Evolutionary conservation across 2,329 filamentous ascomycete species (phyloP).

Genomic region (Exophiala sp.): DNA sequence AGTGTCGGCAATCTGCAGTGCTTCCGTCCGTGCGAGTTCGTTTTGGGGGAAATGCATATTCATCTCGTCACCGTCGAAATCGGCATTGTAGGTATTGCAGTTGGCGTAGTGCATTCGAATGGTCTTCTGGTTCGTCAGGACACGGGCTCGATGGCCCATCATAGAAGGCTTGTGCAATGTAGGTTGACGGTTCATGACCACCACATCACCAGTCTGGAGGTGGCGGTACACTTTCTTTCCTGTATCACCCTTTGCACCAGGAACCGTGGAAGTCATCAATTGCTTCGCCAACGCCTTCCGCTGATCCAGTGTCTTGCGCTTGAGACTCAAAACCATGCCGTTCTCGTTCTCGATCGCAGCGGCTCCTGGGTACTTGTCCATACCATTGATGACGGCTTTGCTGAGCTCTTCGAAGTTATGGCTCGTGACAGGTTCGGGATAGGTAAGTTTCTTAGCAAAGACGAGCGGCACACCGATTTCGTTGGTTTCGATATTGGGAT

Average conservation of each 20-base stretch:
- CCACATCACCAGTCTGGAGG: constrained; percentile 91
- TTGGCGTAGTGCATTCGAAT: constrained; percentile 99
- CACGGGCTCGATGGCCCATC: constrained; percentile 92
- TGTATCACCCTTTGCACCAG: constrained; percentile 64
- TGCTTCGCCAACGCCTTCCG: constrained; percentile 86
- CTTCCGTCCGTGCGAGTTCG: constrained; percentile 87
- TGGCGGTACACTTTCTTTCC: constrained; percentile 97
- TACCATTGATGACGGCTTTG: constrained; percentile 90
- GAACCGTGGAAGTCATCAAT: constrained; percentile 75
- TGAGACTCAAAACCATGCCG: constrained; percentile 80
- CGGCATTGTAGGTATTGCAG: constrained; percentile 98
- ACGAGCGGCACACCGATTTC: constrained; percentile 98
- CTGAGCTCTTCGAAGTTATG: constrained; percentile 96
- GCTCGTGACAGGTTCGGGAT: constrained; percentile 92
- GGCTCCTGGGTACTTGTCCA: constrained; percentile 89
- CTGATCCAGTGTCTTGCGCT: constrained; percentile 82
- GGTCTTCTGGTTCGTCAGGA: constrained; percentile 89
- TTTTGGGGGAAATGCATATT: constrained; percentile 99
- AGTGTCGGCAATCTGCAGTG: constrained; percentile 86
- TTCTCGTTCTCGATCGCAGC: constrained; percentile 93
- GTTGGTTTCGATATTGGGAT: constrained; percentile 97
- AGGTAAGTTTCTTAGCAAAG: constrained; percentile 92
- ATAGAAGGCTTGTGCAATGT: constrained; percentile 98
- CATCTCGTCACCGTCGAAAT: constrained; percentile 99
- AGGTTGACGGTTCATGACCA: constrained; percentile 97